Conservation (phyloP, 306 rosid species). For the Inga leiocalycina region DNA sequence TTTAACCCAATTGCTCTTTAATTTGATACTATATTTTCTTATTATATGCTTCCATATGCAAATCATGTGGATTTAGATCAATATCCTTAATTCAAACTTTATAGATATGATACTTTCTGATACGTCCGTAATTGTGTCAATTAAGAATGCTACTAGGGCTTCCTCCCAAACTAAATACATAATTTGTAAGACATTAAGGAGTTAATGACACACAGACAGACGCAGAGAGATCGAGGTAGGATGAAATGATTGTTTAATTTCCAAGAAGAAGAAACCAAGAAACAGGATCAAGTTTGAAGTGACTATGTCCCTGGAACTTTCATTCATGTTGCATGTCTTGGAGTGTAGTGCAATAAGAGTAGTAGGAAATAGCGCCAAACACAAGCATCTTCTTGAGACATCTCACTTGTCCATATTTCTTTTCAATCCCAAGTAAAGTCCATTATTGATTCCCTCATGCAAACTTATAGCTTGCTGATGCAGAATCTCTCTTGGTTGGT, state of each 20-base stretch:
- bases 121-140: background rate
- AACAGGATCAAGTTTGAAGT: constrained; percentile 55
- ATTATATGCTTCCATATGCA: background rate
- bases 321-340: constrained; percentile 55
- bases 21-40: background rate
- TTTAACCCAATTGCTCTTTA: background rate
- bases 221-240: constrained; percentile 10
- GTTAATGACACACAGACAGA: background rate
- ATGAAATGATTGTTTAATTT: constrained; percentile 39
- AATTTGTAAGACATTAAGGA: background rate
- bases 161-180: background rate
- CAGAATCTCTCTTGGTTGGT: background rate
- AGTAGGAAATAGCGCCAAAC: constrained; percentile 34
- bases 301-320: constrained; percentile 33
- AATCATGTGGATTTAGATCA: background rate
- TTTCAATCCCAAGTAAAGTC: background rate
- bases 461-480: background rate
- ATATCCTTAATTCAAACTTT: background rate
- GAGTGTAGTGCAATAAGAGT: constrained; percentile 39
- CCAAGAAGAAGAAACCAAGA: constrained; percentile 61
- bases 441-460: constrained; percentile 17
- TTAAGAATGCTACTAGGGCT: background rate
- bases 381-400: constrained; percentile 25
- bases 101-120: background rate
- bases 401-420: background rate